Percentiles rank a stretch among this genome's conserved stretches.
These are phyloP conservation scores for Erythrobasidium hasegawianum DNA, from an alignment of 1,284 basidiomycete species.

Conservation along the genomic window DNA sequence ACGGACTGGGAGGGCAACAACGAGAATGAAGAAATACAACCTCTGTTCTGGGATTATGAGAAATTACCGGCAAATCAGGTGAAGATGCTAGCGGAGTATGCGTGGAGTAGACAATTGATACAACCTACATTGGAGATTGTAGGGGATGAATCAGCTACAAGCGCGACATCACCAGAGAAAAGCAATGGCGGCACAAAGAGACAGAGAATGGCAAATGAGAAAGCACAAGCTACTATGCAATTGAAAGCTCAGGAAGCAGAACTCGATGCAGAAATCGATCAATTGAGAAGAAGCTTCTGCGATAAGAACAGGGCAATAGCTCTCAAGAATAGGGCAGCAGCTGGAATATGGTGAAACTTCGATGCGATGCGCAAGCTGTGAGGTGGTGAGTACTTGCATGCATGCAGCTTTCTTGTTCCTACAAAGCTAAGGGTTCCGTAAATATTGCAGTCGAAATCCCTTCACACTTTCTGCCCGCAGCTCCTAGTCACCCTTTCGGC, in stretches of 20 bases:
- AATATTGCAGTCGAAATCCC: too few relatives aligned
- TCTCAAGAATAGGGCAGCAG: constrained; percentile 17
- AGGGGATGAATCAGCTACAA: too few relatives aligned
- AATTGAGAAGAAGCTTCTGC: constrained; percentile 24
- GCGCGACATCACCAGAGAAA: background rate
- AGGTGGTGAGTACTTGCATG: too few relatives aligned
- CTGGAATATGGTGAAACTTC: constrained; percentile 10
- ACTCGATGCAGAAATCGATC: constrained; percentile 25
- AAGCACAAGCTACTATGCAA: constrained; percentile 2
- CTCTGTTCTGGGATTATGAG: constrained; percentile 26
- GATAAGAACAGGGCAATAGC: constrained; percentile 29
- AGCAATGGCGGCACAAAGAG: background rate
- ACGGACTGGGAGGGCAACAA: too few relatives aligned
- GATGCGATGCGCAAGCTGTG: too few relatives aligned
- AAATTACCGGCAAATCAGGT: constrained; percentile 19
- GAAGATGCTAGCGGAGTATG: constrained; percentile 15
- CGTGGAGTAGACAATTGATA: constrained; percentile 19
- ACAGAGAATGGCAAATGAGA: background rate
- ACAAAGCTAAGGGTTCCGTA: too few relatives aligned
- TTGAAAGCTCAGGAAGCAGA: constrained; percentile 14
- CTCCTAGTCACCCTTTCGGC: too few relatives aligned
- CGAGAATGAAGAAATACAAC: background rate
- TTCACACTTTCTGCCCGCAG: too few relatives aligned
- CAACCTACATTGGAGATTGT: constrained; percentile 6
- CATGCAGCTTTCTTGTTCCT: too few relatives aligned